phyloP scores from a whole-genome alignment of 257 asterid genomes.

The Cordia subcordata region DNA sequence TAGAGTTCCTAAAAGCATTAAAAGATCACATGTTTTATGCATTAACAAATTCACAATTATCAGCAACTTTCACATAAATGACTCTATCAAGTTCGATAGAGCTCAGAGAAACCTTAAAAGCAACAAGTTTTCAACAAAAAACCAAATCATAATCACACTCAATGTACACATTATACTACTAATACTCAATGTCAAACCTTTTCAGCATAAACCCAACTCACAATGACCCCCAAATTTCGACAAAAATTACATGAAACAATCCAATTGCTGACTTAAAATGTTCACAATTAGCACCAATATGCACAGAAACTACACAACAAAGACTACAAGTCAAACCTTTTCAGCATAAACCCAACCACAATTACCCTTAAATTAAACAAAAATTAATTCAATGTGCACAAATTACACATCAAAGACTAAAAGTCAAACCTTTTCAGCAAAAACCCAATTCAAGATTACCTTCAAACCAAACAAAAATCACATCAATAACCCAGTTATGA shows the following conservation, averaged over 20 bases:
- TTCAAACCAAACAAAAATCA: conserved; percentile 1
- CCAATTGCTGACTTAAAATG: no score
- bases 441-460: conserved; percentile 17
- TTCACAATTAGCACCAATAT: not conserved
- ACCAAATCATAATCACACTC: not conserved
- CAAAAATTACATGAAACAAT: not conserved
- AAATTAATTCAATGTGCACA: not conserved
- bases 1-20: not conserved
- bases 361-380: not conserved
- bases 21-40: not conserved
- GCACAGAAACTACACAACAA: not conserved
- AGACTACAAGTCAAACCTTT: not conserved
- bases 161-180: not conserved
- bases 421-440: not conserved
- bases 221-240: not conserved
- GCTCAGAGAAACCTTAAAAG: not conserved
- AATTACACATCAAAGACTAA: not conserved
- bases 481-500: not conserved
- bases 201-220: not conserved
- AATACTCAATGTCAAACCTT: not conserved
- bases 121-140: not conserved
- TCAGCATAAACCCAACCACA: not conserved
- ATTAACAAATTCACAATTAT: not conserved
- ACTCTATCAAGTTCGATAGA: not conserved
- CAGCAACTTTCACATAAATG: not conserved